Conservation (phyloP, 2,329 filamentous ascomycete genomes). For the Fusarium compactum region DNA sequence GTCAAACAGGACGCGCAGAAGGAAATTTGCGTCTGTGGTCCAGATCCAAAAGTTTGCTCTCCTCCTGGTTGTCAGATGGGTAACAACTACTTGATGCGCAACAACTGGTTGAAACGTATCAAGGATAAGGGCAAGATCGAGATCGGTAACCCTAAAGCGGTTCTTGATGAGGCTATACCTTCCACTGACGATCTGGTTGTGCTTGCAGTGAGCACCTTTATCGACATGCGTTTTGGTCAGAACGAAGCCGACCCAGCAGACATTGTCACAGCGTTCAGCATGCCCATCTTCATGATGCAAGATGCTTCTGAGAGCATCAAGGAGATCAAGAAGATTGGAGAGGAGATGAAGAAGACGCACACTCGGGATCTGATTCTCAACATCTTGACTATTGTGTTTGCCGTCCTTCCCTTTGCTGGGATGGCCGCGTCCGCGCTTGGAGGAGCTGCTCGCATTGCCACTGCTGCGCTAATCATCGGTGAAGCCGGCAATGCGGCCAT, state of each 20-base stretch:
- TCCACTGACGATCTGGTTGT: background rate
- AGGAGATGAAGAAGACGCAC: slow-evolving; percentile 37
- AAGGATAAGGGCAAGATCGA: too few species aligned
- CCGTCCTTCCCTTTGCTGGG: background rate
- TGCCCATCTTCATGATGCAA: slow-evolving; percentile 34
- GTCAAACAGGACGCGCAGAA: too few species aligned
- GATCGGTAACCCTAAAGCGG: too few species aligned
- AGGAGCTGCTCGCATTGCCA: background rate
- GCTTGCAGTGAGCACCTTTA: too few species aligned
- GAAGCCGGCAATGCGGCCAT: slow-evolving; percentile 41
- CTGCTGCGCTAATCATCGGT: slow-evolving; percentile 29
- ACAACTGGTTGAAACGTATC: too few species aligned
- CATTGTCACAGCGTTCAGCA: slow-evolving; percentile 3
- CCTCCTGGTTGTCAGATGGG: too few species aligned
- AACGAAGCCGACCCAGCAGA: too few species aligned
- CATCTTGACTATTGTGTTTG: slow-evolving; percentile 50
- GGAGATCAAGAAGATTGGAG: slow-evolving; percentile 43
- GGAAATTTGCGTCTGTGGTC: too few species aligned
- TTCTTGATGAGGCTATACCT: too few species aligned
- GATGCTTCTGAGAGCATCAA: slow-evolving; percentile 45
- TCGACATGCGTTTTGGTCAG: too few species aligned
- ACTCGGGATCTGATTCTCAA: slow-evolving; percentile 41
- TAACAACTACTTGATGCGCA: too few species aligned
- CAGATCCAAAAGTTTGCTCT: too few species aligned
- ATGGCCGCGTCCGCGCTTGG: background rate